A percentile compares a stretch with the other conserved stretches of the same genome.
These are phyloP conservation scores for Coniochaeta sp. DNA, from an alignment of 2,329 filamentous ascomycete genomes.

Conservation along the genomic window DNA sequence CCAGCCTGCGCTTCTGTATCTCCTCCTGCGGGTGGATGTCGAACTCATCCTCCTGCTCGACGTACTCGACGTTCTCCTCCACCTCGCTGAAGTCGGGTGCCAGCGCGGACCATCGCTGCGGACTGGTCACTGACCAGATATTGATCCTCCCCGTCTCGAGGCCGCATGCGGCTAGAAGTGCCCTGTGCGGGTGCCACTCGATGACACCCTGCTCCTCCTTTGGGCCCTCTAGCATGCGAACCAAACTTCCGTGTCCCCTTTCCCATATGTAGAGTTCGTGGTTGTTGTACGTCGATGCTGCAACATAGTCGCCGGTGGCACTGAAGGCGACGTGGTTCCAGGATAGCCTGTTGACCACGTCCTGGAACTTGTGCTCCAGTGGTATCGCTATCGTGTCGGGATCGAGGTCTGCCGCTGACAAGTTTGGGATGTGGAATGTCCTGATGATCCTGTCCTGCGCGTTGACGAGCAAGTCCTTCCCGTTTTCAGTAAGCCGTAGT, in stretches of 20 bases:
- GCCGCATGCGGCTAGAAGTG: conserved; percentile 84
- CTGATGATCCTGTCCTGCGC: conserved; percentile 92
- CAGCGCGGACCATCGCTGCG: conserved; percentile 94
- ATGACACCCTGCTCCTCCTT: conserved; percentile 95
- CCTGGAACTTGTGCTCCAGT: conserved; percentile 96
- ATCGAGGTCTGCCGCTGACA: conserved; percentile 61
- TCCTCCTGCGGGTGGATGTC: conserved; percentile 96
- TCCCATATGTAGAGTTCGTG: conserved; percentile 99
- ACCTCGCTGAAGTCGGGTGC: conserved; percentile 96
- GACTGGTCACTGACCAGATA: conserved; percentile 91
- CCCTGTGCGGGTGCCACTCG: conserved; percentile 89
- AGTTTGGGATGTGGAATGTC: conserved; percentile 82
- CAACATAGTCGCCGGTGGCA: conserved; percentile 89
- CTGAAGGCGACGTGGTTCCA: conserved; percentile 99
- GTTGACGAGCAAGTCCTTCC: conserved; percentile 83
- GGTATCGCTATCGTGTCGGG: conserved; percentile 82
- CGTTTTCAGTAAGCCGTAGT: conserved; percentile 75
- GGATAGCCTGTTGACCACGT: conserved; percentile 86
- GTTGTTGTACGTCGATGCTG: conserved; percentile 95
- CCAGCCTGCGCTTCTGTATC: conserved; percentile 81
- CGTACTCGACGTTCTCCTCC: conserved; percentile 96
- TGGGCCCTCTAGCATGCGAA: conserved; percentile 93
- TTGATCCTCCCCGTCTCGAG: conserved; percentile 90
- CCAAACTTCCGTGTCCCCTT: conserved; percentile 82
- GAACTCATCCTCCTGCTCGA: conserved; percentile 94